Evolutionary conservation across 805 yeast genomes (phyloP), one percentile per base, ranked within the genome.

Genomic region (Candida corydali): DNA sequence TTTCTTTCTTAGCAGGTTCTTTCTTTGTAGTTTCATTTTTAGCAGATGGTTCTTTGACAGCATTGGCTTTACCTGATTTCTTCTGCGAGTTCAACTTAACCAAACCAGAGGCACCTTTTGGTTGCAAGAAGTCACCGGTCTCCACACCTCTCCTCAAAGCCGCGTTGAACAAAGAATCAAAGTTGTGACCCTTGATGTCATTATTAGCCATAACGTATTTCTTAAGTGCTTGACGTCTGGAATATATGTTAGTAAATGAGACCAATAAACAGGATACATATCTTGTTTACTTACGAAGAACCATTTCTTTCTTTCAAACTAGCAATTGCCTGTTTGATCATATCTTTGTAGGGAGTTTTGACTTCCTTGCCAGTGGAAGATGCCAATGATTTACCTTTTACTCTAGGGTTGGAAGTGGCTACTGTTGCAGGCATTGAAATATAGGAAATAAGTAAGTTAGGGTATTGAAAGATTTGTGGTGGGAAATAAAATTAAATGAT

Each of bases 51-150:
- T 20, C 23, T 20, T 7, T 20, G 9, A 9, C 9, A 20, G 23
- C 23, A 7, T 7, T 20, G 7, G 23, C 7, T 20, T 20, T 9
- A 7, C 7, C 7, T 24, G 26, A 24, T 5, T 9, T 9, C 5
- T 24, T 24, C 5, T 29, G 59, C 65, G 76, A 76, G 54, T 65
- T 70, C 43, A 82, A 59, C 63, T 86, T 85, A 46, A 86, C 76
- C 32, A 95, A 86, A 34, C 95, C 95, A 9, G 94, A 80, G 14
- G 95, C 82, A 32, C 95, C 95, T 66, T 86, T 86, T 57, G 95
- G 95, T 65, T 85, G 95, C 31, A 73, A 57, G 47, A 86, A 84
- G 36, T 76, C 82, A 32, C 84, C 91, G n/a, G 77, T 57, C 43
- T 74, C 78, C 42, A 87, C 91, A 47, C 94, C 95, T 58, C 78